Conservation (phyloP, 352 stramenopile genomes). For the Lagenidium giganteum region DNA sequence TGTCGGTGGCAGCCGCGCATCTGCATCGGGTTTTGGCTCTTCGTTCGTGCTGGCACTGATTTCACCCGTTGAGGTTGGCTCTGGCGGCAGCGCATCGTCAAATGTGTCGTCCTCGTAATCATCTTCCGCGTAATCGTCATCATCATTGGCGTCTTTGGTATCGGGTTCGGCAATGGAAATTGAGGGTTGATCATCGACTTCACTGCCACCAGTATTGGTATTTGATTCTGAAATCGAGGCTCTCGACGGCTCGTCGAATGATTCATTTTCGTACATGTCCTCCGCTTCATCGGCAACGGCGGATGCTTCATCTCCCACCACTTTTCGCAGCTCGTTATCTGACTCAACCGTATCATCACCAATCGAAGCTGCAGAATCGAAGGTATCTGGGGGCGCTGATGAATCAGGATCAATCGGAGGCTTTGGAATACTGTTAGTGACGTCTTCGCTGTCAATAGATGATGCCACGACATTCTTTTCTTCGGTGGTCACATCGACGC, state of each 20-base stretch:
- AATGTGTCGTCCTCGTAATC: conserved; percentile 51
- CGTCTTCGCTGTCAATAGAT: no score
- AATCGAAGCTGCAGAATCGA: no score
- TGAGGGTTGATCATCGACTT: neutral
- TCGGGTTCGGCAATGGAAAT: neutral
- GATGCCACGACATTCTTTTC: no score
- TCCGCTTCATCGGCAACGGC: conserved; percentile 17
- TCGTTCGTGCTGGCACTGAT: neutral
- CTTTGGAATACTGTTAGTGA: no score
- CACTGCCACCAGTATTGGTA: neutral
- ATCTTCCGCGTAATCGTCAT: conserved; percentile 18
- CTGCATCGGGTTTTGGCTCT: neutral
- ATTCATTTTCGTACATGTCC: conserved; percentile 37
- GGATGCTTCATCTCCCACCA: neutral
- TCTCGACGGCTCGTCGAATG: conserved; percentile 47
- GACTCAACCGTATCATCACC: no score
- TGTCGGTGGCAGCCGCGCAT: neutral
- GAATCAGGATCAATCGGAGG: no score
- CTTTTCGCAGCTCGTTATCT: no score
- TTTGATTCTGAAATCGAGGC: no score
- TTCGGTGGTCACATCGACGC: no score
- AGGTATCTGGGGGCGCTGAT: no score
- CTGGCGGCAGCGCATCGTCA: conserved; percentile 20
- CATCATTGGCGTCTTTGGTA: neutral
- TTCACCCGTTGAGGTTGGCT: neutral